These are phyloP conservation scores for Thelonectria olida DNA, from an alignment of 2,329 filamentous ascomycete genomes.

Conservation along the genomic window DNA sequence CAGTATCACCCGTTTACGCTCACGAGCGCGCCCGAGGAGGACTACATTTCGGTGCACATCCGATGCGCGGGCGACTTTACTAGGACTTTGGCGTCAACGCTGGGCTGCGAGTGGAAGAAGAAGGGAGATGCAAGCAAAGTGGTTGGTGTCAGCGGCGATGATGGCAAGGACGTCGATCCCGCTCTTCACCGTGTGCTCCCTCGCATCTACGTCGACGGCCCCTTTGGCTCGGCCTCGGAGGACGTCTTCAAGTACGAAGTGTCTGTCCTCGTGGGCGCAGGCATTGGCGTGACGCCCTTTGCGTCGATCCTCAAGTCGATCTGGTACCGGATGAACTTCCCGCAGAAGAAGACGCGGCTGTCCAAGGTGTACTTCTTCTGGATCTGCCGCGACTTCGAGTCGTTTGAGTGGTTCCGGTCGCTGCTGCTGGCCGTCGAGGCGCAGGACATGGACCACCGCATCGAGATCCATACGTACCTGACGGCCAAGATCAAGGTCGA, in stretches of 20 bases:
- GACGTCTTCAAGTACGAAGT: conserved; percentile 92
- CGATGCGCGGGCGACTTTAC: conserved; percentile 87
- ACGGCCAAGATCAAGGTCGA: conserved; percentile 88
- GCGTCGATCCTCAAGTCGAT: conserved; percentile 89
- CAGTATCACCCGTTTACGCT: conserved; percentile 90
- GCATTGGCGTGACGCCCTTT: conserved; percentile 88
- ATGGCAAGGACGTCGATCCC: conserved; percentile 67
- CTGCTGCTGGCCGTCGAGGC: conserved; percentile 85
- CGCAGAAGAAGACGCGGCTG: conserved; percentile 79
- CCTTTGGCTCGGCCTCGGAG: conserved; percentile 86
- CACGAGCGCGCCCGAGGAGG: conserved; percentile 87
- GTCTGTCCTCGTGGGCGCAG: conserved; percentile 80
- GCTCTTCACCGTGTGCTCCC: conserved; percentile 78
- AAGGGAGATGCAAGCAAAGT: conserved; percentile 67
- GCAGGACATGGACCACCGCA: conserved; percentile 83
- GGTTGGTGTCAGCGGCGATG: conserved; percentile 71
- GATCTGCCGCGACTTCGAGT: conserved; percentile 88
- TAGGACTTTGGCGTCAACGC: conserved; percentile 70
- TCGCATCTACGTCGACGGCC: conserved; percentile 83
- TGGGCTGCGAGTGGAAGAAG: conserved; percentile 76
- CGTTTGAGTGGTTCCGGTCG: conserved; percentile 90
- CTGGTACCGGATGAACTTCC: conserved; percentile 93
- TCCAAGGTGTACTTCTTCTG: conserved; percentile 94
- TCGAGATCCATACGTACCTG: conserved; percentile 90
- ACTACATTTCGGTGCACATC: conserved; percentile 89